Evolutionary conservation across 176 grass and related monocot genomes (phyloP).

Genomic region (Zoysia japonica): DNA sequence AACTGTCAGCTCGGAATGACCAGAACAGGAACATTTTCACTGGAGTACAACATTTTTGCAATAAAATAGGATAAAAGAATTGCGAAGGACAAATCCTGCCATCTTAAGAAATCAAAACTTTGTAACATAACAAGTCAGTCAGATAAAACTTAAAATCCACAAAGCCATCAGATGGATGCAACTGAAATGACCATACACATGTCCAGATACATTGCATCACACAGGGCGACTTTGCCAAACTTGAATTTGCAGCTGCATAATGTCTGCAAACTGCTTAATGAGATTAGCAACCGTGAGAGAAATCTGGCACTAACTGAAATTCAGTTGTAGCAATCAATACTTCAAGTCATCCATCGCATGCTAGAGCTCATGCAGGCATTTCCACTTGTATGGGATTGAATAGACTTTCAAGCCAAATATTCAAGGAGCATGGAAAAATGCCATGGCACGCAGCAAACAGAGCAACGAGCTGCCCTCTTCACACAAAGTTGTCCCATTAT

Average conservation of each 20-base stretch:
- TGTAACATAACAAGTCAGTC: background rate
- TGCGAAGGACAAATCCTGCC: background rate
- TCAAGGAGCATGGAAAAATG: background rate
- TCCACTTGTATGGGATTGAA: background rate
- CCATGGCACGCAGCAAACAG: conserved; percentile 5
- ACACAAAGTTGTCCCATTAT: background rate
- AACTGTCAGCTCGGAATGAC: background rate
- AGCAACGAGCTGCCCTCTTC: background rate
- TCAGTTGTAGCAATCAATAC: conserved; percentile 18
- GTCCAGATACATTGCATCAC: background rate
- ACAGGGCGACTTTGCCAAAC: too few relatives aligned
- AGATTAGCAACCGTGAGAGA: background rate
- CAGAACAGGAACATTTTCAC: background rate
- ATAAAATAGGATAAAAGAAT: background rate
- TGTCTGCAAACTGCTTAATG: background rate
- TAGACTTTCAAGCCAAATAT: conserved; percentile 1
- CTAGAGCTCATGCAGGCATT: background rate
- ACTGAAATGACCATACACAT: background rate
- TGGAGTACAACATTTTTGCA: background rate
- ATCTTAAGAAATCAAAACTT: background rate
- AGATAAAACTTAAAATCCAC: background rate
- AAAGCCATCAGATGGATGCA: background rate
- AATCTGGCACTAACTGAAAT: background rate
- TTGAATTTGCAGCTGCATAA: background rate
- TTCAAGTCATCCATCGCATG: background rate